These are phyloP conservation scores for Orbilia javanica DNA, from an alignment of 2,329 filamentous ascomycete genomes.

Conservation along the genomic window DNA sequence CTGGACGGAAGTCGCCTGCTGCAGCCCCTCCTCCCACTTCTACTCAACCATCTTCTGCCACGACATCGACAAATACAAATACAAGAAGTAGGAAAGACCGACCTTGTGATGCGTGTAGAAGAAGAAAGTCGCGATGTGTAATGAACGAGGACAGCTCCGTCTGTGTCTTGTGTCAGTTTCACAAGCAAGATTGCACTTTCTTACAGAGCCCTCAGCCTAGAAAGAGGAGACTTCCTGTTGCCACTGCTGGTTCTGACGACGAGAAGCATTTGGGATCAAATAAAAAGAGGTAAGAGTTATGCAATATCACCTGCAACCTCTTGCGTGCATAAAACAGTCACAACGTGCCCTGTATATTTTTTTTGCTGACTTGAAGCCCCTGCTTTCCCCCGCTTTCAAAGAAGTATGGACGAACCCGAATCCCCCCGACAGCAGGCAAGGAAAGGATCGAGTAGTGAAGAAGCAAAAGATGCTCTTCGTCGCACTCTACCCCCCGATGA, in stretches of 20 bases:
- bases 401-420: slow-evolving; percentile 61
- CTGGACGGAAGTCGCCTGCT: slow-evolving; percentile 57
- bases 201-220: slow-evolving; percentile 80
- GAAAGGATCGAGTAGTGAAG: slow-evolving; percentile 42
- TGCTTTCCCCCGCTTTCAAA: slow-evolving; percentile 53
- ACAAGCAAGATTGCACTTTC: slow-evolving; percentile 83
- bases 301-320: slow-evolving; percentile 8
- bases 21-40: slow-evolving; percentile 46
- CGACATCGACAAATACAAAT: slow-evolving; percentile 63
- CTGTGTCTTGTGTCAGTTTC: slow-evolving; percentile 82
- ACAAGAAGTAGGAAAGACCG: slow-evolving; percentile 68
- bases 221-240: slow-evolving; percentile 81
- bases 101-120: slow-evolving; percentile 80
- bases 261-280: slow-evolving; percentile 68
- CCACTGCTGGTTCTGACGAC: slow-evolving; percentile 67
- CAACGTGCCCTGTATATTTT: slow-evolving; percentile 35
- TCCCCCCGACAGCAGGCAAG: slow-evolving; percentile 55
- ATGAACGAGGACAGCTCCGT: slow-evolving; percentile 79
- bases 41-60: slow-evolving; percentile 50
- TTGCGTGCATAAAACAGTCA: slow-evolving; percentile 30
- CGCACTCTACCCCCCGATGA: slow-evolving; percentile 55
- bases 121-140: slow-evolving; percentile 80
- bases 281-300: slow-evolving; percentile 74
- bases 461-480: slow-evolving; percentile 57
- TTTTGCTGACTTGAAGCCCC: slow-evolving; percentile 34